Evolutionary conservation across 768 basidiomycete genomes (phyloP).

Genomic region (Dentipellis fragilis): DNA sequence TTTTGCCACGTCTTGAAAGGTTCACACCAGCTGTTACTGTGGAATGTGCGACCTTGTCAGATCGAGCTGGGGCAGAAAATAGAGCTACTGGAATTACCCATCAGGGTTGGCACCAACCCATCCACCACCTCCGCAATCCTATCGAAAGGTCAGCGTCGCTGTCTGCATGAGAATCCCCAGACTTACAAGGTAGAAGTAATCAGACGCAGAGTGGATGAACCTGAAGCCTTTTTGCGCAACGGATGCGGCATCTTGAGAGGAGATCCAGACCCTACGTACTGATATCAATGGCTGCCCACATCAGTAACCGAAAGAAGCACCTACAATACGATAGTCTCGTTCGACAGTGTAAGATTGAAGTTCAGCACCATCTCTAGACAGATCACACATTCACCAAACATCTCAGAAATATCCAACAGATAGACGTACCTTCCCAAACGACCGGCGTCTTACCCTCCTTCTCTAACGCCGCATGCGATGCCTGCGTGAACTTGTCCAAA

Average conservation of each 20-base stretch:
- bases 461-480: constrained; percentile 24
- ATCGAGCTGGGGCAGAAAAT: background rate
- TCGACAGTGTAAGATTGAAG: constrained; percentile 24
- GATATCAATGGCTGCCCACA: constrained; percentile 50
- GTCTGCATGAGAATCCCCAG: background rate
- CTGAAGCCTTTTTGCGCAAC: constrained; percentile 53
- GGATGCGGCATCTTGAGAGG: constrained; percentile 44
- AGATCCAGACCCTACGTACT: constrained; percentile 55
- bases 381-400: background rate
- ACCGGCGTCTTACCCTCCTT: constrained; percentile 36
- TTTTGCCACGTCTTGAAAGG: constrained; percentile 27
- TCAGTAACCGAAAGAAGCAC: constrained; percentile 18
- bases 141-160: background rate
- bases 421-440: constrained; percentile 30
- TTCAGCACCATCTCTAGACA: constrained; percentile 26
- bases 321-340: constrained; percentile 20
- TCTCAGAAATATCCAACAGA: background rate
- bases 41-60: background rate
- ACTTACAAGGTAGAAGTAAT: constrained; percentile 67
- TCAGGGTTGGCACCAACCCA: background rate
- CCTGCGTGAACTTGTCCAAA: constrained; percentile 25
- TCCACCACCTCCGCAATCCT: background rate
- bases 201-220: constrained; percentile 59
- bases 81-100: background rate
- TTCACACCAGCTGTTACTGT: constrained; percentile 21